phyloP scores from a whole-genome alignment of 2,329 filamentous ascomycete species.

The Trichoderma gracile region DNA sequence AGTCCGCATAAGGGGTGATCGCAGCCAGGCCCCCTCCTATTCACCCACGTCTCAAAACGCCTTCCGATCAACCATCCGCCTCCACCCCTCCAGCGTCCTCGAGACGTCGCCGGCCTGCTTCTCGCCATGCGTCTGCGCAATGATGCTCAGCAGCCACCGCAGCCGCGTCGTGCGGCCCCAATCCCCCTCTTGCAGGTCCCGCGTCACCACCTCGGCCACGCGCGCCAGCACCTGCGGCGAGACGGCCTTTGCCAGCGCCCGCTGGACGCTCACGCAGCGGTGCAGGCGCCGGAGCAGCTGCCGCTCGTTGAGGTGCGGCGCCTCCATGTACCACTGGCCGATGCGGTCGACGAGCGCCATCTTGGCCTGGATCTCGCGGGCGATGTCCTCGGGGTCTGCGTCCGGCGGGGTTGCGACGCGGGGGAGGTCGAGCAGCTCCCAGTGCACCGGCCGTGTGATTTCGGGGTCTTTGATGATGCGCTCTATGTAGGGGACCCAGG shows the following conservation, averaged over 20 bases:
- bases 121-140: conserved; percentile 30
- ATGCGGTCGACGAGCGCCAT: conserved; percentile 37
- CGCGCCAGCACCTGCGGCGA: conserved; percentile 34
- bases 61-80: conserved; percentile 27
- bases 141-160: conserved; percentile 36
- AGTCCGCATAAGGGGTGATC: too few species aligned
- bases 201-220: conserved; percentile 34
- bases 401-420: neutral
- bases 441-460: conserved; percentile 32
- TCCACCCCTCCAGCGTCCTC: conserved; percentile 32
- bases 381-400: conserved; percentile 3
- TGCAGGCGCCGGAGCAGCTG: conserved; percentile 37
- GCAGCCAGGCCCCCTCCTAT: too few species aligned
- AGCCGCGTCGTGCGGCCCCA: conserved; percentile 38
- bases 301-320: conserved; percentile 35
- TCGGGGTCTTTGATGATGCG: conserved; percentile 38
- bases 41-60: neutral
- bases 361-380: conserved; percentile 30
- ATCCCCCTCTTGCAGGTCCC: conserved; percentile 40
- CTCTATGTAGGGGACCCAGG: conserved; percentile 39
- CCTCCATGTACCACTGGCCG: conserved; percentile 36
- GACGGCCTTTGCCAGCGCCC: conserved; percentile 30
- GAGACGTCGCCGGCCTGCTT: conserved; percentile 29
- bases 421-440: conserved; percentile 34
- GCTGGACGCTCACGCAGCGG: conserved; percentile 33